Conservation (phyloP, 495 filamentous ascomycete genomes). For the Haplographium delicatum region DNA sequence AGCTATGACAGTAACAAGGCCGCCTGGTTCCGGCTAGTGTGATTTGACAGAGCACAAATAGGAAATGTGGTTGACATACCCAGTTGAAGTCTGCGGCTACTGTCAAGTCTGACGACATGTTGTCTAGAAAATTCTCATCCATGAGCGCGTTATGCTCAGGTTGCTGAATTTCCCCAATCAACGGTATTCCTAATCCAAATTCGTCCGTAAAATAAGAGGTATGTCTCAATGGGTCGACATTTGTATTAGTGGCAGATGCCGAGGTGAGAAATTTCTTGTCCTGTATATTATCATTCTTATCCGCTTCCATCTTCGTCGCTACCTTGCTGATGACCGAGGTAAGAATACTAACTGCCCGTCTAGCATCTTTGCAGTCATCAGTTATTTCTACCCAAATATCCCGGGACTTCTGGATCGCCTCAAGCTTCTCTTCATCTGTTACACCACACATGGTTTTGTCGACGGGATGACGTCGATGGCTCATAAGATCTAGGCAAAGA, state of each 20-base stretch:
- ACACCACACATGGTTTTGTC: neutral
- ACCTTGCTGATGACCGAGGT: slow-evolving; percentile 9
- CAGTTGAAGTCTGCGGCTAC: slow-evolving; percentile 21
- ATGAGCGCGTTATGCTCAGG: slow-evolving; percentile 4
- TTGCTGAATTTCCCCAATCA: neutral
- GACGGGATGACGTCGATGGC: neutral
- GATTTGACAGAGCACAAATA: neutral
- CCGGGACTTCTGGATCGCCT: slow-evolving; percentile 6
- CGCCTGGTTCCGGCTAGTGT: no score
- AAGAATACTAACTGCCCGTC: slow-evolving; percentile 15
- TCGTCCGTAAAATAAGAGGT: slow-evolving; percentile 8
- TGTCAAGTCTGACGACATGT: slow-evolving; percentile 5
- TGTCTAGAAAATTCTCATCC: slow-evolving; percentile 14
- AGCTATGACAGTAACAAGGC: no score
- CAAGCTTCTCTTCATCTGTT: slow-evolving; percentile 5
- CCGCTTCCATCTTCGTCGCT: slow-evolving; percentile 4
- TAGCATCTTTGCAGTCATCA: slow-evolving; percentile 18
- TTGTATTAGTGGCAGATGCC: neutral
- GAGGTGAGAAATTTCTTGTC: neutral
- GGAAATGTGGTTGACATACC: slow-evolving; percentile 1
- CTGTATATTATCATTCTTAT: neutral
- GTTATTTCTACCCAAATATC: slow-evolving; percentile 19
- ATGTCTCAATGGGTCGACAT: slow-evolving; percentile 2
- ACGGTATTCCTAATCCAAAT: slow-evolving; percentile 1
- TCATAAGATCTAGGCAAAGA: slow-evolving; percentile 32